A percentile compares a stretch with the other conserved stretches of the same genome.
Conservation (phyloP, 768 basidiomycete genomes). For the Tulasnella calospora region DNA sequence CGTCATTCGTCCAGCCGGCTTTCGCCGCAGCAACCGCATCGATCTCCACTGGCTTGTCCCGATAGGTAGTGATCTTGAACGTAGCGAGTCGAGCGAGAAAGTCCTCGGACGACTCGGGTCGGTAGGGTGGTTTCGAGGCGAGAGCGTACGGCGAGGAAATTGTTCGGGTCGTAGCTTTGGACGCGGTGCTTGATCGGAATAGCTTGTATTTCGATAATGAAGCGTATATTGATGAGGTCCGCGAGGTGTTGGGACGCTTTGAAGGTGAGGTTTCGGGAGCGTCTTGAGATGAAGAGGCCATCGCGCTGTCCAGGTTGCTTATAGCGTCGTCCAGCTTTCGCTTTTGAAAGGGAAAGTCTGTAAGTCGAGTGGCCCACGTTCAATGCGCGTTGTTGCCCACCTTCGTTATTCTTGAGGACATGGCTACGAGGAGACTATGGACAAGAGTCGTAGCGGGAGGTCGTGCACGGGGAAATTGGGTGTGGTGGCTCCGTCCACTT, state of each 20-base stretch:
- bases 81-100: conserved; percentile 71
- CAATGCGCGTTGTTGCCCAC: conserved; percentile 32
- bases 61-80: conserved; percentile 73
- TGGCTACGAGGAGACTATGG: conserved; percentile 12
- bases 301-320: conserved; percentile 53
- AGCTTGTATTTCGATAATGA: conserved; percentile 63
- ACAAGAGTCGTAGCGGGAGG: conserved; percentile 10
- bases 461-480: conserved; percentile 18
- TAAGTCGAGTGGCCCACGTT: background rate
- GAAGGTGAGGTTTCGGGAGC: conserved; percentile 40
- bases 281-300: conserved; percentile 46
- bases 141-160: conserved; percentile 32
- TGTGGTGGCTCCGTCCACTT: conserved; percentile 17
- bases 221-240: conserved; percentile 57
- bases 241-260: conserved; percentile 48
- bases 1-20: conserved; percentile 77
- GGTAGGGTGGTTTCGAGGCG: conserved; percentile 44
- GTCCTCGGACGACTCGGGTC: conserved; percentile 70
- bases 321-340: conserved; percentile 81
- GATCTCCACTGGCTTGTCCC: conserved; percentile 67
- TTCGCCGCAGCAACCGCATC: conserved; percentile 76
- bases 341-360: conserved; percentile 37
- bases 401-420: conserved; percentile 41
- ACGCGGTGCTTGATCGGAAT: conserved; percentile 47
- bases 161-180: conserved; percentile 41